phyloP scores from a whole-genome alignment of 257 asterid genomes.

The Scutellaria galericulata region DNA sequence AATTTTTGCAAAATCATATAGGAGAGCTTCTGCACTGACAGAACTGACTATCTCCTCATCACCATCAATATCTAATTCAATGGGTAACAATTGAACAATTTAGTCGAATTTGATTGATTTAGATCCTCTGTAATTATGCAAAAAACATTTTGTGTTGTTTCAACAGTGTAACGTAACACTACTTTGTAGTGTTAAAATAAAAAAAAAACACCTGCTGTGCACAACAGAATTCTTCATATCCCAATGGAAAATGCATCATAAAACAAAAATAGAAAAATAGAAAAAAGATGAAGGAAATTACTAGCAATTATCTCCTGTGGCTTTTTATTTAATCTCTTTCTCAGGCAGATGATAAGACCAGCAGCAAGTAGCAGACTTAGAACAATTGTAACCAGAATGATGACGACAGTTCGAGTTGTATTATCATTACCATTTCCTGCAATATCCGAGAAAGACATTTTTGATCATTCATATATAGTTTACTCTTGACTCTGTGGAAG shows the following conservation, averaged over 20 bases:
- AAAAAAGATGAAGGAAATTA: neutral
- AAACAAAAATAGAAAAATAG: neutral
- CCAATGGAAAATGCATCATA: too few relatives aligned
- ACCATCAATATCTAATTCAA: slow-evolving; percentile 12
- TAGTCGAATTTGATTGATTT: neutral
- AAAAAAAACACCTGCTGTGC: too few relatives aligned
- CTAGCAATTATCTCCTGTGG: neutral
- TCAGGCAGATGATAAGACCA: slow-evolving; percentile 11
- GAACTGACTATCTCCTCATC: slow-evolving; percentile 4
- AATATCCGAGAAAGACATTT: neutral
- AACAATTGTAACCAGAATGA: neutral
- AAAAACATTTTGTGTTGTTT: too few relatives aligned
- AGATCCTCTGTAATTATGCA: too few relatives aligned
- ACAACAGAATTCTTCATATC: neutral
- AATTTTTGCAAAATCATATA: slow-evolving; percentile 32
- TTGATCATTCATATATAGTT: too few relatives aligned
- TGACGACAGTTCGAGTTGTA: neutral
- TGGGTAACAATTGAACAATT: neutral
- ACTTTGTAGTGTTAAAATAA: too few relatives aligned
- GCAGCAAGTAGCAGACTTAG: neutral
- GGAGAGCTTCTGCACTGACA: slow-evolving; percentile 28
- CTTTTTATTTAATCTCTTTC: slow-evolving; percentile 18
- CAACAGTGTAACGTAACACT: too few relatives aligned
- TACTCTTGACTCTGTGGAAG: too few relatives aligned
- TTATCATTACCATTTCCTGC: neutral